Conservation (phyloP, 2,329 filamentous ascomycete genomes). For the Aspergillus sergii region DNA sequence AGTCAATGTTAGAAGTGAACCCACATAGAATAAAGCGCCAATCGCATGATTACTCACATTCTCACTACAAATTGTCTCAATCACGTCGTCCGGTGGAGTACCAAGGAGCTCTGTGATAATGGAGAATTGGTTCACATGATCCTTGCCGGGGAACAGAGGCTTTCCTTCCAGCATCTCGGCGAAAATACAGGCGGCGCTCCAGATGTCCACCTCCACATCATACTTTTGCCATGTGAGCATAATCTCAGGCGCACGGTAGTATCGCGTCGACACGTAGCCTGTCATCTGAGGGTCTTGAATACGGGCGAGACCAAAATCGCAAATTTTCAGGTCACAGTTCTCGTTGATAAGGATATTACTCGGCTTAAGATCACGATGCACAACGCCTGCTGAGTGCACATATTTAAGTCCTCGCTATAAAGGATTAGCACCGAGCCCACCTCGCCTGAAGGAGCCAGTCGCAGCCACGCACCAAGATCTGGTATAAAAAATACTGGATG, state of each 20-base stretch:
- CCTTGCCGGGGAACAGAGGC: constrained; percentile 96
- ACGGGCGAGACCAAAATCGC: constrained; percentile 94
- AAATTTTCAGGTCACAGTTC: constrained; percentile 99
- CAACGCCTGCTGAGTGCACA: constrained; percentile 96
- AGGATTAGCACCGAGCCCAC: constrained; percentile 20
- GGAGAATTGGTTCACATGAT: constrained; percentile 99
- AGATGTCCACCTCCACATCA: constrained; percentile 98
- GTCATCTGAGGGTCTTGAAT: constrained; percentile 99
- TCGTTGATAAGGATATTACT: constrained; percentile 99
- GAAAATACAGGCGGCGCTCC: constrained; percentile 98
- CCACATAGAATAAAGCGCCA: neutral
- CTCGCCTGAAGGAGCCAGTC: neutral
- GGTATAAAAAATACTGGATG: constrained; percentile 99
- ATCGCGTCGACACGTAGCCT: constrained; percentile 96
- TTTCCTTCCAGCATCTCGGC: constrained; percentile 99
- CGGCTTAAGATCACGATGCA: constrained; percentile 96
- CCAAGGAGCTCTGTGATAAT: constrained; percentile 98
- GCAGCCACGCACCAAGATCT: constrained; percentile 77
- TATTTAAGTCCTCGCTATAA: constrained; percentile 92
- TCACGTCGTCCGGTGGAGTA: constrained; percentile 96
- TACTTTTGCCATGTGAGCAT: constrained; percentile 99
- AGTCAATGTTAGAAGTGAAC: constrained; percentile 27
- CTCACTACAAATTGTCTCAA: constrained; percentile 97
- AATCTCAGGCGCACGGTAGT: constrained; percentile 98
- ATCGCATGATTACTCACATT: constrained; percentile 64